These are phyloP conservation scores for Aquilaria agallochum DNA, from an alignment of 441 rosid genomes.

Conservation along the genomic window DNA sequence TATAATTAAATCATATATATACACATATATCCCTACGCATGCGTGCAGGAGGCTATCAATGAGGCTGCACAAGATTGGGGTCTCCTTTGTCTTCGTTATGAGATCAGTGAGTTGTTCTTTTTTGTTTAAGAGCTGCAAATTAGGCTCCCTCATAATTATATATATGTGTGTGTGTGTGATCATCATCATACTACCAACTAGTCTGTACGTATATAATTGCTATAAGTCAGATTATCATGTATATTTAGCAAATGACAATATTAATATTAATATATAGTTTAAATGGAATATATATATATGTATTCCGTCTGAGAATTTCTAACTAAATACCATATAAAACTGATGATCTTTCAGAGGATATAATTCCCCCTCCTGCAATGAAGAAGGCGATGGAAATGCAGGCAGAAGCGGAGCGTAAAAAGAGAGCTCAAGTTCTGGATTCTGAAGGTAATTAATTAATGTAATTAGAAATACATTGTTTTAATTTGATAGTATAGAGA, in stretches of 20 bases:
- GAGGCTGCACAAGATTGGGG: constrained; percentile 95
- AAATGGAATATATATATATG: no score
- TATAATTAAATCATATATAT: no score
- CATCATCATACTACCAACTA: no score
- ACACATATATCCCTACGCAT: no score
- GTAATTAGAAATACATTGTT: not conserved
- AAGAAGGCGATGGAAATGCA: constrained; percentile 98
- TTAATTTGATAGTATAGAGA: no score
- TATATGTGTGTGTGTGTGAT: not conserved
- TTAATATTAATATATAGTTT: no score
- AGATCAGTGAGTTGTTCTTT: constrained; percentile 57
- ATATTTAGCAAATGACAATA: no score
- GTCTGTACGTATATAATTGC: no score
- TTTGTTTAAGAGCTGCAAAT: not conserved
- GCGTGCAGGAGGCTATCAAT: constrained; percentile 73
- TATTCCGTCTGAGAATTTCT: no score
- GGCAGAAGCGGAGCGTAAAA: constrained; percentile 98
- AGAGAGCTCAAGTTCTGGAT: constrained; percentile 91
- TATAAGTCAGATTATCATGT: no score
- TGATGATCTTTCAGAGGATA: constrained; percentile 61
- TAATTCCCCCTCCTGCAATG: constrained; percentile 90
- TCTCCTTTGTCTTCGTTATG: constrained; percentile 88
- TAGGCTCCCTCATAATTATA: not conserved
- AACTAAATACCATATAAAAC: no score
- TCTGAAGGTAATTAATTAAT: constrained; percentile 62